Evolutionary conservation across 2,329 filamentous ascomycete genomes (phyloP), one percentile per base, ranked within the genome.

Genomic region (Knufia petricola): DNA sequence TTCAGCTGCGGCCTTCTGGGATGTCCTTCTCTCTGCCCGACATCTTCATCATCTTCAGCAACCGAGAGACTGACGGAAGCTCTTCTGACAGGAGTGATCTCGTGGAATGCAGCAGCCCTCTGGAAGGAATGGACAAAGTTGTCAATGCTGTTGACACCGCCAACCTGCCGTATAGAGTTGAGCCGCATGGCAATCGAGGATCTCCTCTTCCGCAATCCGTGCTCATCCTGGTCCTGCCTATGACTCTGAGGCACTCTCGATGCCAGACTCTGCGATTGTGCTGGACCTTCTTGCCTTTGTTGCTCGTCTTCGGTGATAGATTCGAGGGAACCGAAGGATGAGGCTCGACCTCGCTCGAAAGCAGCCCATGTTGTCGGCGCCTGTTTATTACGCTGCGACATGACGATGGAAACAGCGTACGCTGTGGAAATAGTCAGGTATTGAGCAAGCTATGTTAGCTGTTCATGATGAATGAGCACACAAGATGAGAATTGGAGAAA

Each of bases 81-180:
- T 13, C 82, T 79, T 48, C 85, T 82, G 1, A 58, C 48, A 3
- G 87, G 87, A 28, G 92, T 82, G 57, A 95, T 86, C 64, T 95
- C 89, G 55, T 81, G 78, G 66, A 96, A 96, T 50, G 77, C 83
- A 21, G 88, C 87, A 31, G 90, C 90, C 63, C 90, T 82, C 66
- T 90, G 87, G 85, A 88, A 95, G 59, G 87, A 94, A 52, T 85
- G 79, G 38, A 89, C 86, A 63, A 96, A 96, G 60, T 89, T 94
- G 61, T 92, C 84, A 59, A 96, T 85, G 66, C 86, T 94, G 71
- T 96, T 96, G 52, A 89, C 84, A 44, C 90, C 90, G 55, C 90
- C 92, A 41, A 86, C 82, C 52, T 94, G 82, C 56, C 67, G 60
- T 24, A 71, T 54, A 4, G 72, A 67, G 40, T 69, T 66, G 48